Conservation (phyloP, 345 rosid species). For the Gossypium arboreum region DNA sequence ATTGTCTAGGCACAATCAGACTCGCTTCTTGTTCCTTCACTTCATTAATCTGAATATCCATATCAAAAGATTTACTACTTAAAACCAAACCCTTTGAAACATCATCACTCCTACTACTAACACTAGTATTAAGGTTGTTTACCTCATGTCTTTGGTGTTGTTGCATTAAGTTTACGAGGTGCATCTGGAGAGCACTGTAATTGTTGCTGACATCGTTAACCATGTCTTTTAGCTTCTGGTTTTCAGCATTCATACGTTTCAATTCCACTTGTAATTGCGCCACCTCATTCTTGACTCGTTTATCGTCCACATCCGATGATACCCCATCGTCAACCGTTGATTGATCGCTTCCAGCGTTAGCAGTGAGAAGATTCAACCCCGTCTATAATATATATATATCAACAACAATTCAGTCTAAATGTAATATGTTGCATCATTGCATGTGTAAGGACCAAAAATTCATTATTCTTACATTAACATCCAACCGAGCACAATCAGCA, state of each 20-base stretch:
- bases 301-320: constrained; percentile 57
- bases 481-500: constrained; percentile 21
- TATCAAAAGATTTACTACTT: too few relatives aligned
- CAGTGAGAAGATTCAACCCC: constrained; percentile 71
- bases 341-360: constrained; percentile 69
- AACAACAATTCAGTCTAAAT: neutral
- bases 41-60: neutral
- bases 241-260: constrained; percentile 61
- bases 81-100: too few relatives aligned
- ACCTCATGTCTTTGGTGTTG: constrained; percentile 43
- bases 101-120: too few relatives aligned
- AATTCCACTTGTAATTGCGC: constrained; percentile 62
- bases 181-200: constrained; percentile 65
- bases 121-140: too few relatives aligned
- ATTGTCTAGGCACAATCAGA: constrained; percentile 51
- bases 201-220: constrained; percentile 63
- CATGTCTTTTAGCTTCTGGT: constrained; percentile 68
- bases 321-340: constrained; percentile 74
- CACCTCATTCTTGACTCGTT: constrained; percentile 47
- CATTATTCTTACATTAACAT: constrained; percentile 57
- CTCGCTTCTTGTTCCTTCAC: constrained; percentile 34
- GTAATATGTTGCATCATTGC: too few relatives aligned
- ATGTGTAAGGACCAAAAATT: neutral
- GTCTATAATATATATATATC: constrained; percentile 36
- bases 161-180: constrained; percentile 56